Conservation (phyloP, 23 red algal genomes). For the Agarophyton chilense region DNA sequence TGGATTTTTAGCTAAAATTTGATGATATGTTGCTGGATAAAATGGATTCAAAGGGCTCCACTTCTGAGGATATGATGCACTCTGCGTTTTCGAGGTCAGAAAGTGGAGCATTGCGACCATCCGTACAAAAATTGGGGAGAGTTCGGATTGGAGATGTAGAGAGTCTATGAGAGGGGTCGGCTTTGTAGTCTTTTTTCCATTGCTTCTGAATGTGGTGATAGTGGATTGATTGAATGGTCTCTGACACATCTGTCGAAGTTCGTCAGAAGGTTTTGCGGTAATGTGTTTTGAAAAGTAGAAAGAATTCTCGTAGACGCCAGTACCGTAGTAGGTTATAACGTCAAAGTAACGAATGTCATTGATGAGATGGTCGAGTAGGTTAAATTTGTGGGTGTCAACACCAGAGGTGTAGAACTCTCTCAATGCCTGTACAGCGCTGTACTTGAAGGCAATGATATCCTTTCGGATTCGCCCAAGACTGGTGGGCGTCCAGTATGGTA, state of each 20-base stretch:
- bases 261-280: slow-evolving; percentile 8
- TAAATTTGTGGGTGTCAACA: slow-evolving; percentile 17
- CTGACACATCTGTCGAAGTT: not conserved
- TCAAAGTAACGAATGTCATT: slow-evolving; percentile 4
- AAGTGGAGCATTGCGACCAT: not conserved
- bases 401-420: not conserved
- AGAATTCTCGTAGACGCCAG: slow-evolving; percentile 28
- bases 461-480: not conserved
- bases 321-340: not conserved
- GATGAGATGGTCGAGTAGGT: slow-evolving; percentile 30
- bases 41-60: not conserved
- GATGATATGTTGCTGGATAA: not conserved
- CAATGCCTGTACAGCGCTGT: not conserved
- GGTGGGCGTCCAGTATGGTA: not conserved
- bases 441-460: slow-evolving; percentile 1
- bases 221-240: slow-evolving; percentile 5
- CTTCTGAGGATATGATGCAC: not conserved
- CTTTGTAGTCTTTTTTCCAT: not conserved
- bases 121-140: not conserved
- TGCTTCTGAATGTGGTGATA: not conserved
- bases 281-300: slow-evolving; percentile 4
- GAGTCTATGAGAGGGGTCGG: too few species aligned
- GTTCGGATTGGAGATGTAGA: too few species aligned
- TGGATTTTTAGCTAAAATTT: not conserved
- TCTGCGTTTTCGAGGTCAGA: not conserved